A percentile compares a stretch with the other conserved stretches of the same genome.
phyloP scores from a whole-genome alignment of 176 grass and related monocot species.

The Ampelocalamus luodianensis region DNA sequence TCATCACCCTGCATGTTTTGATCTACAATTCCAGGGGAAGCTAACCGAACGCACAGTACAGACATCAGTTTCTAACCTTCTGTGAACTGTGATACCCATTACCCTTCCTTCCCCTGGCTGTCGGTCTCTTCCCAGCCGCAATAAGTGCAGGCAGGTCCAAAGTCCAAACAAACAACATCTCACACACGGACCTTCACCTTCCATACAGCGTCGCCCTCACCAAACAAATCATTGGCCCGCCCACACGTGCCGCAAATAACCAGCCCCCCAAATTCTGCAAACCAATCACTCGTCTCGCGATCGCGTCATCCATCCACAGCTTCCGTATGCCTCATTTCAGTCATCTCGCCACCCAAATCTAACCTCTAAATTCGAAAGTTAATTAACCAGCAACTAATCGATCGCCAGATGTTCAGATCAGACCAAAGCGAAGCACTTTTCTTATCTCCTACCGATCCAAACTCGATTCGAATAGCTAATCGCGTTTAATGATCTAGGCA shows the following conservation, averaged over 20 bases:
- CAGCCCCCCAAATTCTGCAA: slow-evolving; percentile 26
- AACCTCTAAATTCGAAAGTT: slow-evolving; percentile 10
- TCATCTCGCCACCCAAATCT: slow-evolving; percentile 26
- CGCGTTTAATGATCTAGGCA: not conserved
- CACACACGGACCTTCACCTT: slow-evolving; percentile 30
- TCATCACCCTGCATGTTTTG: not conserved
- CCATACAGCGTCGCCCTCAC: too few species aligned
- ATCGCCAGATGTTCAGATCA: slow-evolving; percentile 1
- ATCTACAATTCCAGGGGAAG: not conserved
- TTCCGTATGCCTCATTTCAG: not conserved
- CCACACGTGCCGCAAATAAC: slow-evolving; percentile 43
- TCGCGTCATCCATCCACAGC: slow-evolving; percentile 2
- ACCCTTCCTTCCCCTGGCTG: not conserved
- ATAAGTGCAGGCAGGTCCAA: not conserved
- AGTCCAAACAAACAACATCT: slow-evolving; percentile 27
- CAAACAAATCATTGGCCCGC: slow-evolving; percentile 25
- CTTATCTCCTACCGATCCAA: not conserved
- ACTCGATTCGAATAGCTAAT: not conserved
- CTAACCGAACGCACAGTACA: not conserved
- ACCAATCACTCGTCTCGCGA: slow-evolving; percentile 21
- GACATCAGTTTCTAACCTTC: slow-evolving; percentile 2
- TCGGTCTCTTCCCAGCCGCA: not conserved
- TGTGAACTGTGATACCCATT: not conserved
- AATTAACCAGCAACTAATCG: not conserved
- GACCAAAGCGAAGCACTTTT: not conserved